Base-by-base conservation (phyloP, 306 rosid genomes). In the Begonia masoniana region DNA sequence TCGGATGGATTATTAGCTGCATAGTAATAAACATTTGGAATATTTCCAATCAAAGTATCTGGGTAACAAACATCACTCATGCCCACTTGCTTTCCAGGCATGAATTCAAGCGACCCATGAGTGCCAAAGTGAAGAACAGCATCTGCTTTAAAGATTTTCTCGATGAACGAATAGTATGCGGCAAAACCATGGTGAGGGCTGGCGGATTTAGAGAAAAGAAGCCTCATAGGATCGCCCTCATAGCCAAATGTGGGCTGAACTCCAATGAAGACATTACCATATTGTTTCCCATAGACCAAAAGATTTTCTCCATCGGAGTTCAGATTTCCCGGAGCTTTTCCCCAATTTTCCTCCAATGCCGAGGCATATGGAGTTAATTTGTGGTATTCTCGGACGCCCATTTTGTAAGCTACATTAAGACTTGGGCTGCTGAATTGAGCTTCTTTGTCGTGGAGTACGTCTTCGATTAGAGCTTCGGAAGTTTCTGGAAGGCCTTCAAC, bases 171-270 rank as follows among this genome's bases (percentile, higher is more conserved):
- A 64, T 92, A 92, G 58, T 79, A 86, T 45, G 99, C 96, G 45
- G 99, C 99, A 68, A 92, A 92, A 10, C 96, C 99, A 50, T 92
- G 99, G 73, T 92, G 99, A 5, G 99, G 99, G 69, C 99, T 86
- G 15, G 96, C 99, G 23, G 96, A 92, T 78, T 86, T 92, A 54
- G 99, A 92, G 93, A 92, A 92, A 66, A 86, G 92, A 13, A 92
- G 73, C 69, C 99, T 54, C 99, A 92, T 92, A 1, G 99, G 99
- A 67, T 92, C 96, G 2, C 99, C 99, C 74, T 86, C 99, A 21
- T 92, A 92, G 17, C 99, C 99, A 52, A 92, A 92, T 5, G 96
- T 86, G 26, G 97, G 97, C 67, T 92, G 99, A 68, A 92, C 96
- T 4, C 96, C 99, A 0, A 92, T 92, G 78, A 92, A 92, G 68